Evolutionary conservation across 768 basidiomycete species (phyloP).

Genomic region (Gyrodon lividus): DNA sequence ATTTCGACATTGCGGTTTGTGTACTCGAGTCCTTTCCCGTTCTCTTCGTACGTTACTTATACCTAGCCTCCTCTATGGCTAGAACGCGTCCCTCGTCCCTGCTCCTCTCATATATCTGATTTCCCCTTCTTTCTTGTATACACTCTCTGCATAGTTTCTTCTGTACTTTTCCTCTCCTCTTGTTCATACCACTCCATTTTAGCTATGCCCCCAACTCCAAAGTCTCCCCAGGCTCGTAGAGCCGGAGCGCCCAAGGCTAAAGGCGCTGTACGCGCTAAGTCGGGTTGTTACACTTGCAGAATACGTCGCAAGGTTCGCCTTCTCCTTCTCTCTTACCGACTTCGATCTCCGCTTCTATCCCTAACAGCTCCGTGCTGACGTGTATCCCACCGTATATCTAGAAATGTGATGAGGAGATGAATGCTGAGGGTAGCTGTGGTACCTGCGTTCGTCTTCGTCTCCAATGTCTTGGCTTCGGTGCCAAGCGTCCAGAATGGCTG

Average conservation of each 20-base stretch:
- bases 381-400: slow-evolving; percentile 27
- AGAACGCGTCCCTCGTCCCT: slow-evolving; percentile 17
- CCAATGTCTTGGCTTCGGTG: slow-evolving; percentile 84
- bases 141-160: slow-evolving; percentile 1
- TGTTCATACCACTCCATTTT: slow-evolving; percentile 33
- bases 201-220: slow-evolving; percentile 40
- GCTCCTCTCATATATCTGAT: slow-evolving; percentile 4
- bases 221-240: slow-evolving; percentile 40
- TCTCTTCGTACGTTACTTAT: slow-evolving; percentile 32
- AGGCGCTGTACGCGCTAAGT: slow-evolving; percentile 82
- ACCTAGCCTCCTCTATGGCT: slow-evolving; percentile 24
- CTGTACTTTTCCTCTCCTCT: slow-evolving; percentile 2
- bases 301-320: slow-evolving; percentile 74
- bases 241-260: slow-evolving; percentile 68
- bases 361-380: slow-evolving; percentile 16
- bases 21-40: slow-evolving; percentile 8
- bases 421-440: slow-evolving; percentile 59
- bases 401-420: slow-evolving; percentile 84
- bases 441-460: slow-evolving; percentile 78
- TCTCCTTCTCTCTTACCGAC: slow-evolving; percentile 1
- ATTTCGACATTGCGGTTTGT: background rate
- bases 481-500: slow-evolving; percentile 83
- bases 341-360: slow-evolving; percentile 5
- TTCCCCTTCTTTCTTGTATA: slow-evolving; percentile 3
- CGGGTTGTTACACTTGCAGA: slow-evolving; percentile 86